Evolutionary conservation across 2,329 filamentous ascomycete genomes (phyloP).

Genomic region (Fusarium clavum): DNA sequence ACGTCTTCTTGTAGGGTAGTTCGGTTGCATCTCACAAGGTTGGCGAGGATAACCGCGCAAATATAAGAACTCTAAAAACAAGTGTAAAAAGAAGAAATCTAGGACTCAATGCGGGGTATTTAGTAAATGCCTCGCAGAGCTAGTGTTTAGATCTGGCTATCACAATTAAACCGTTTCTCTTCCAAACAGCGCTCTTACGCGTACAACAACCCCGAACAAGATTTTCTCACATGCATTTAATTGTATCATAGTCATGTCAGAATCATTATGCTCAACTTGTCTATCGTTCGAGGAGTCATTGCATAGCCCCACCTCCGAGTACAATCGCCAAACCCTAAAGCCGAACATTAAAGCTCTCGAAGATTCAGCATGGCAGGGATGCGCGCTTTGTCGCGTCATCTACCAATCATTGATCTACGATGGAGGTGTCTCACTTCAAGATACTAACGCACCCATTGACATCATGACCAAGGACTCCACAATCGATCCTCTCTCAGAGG

Average conservation of each 20-base stretch:
- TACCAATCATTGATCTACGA: neutral
- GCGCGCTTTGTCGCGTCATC: neutral
- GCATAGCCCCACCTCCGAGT: neutral
- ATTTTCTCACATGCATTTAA: too few species aligned
- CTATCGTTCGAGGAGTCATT: neutral
- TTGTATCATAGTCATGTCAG: neutral
- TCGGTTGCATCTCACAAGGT: fast-evolving
- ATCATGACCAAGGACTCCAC: neutral
- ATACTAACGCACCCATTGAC: neutral
- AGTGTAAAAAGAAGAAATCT: neutral
- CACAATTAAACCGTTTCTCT: neutral
- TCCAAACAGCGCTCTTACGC: too few species aligned
- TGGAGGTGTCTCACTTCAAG: neutral
- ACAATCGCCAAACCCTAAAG: neutral
- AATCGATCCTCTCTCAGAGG: neutral
- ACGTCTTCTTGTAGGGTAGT: neutral
- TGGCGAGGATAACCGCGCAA: fast-evolving
- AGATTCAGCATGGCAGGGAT: neutral
- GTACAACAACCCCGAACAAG: too few species aligned
- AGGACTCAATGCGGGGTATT: neutral
- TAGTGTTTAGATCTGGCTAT: neutral
- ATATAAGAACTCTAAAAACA: neutral
- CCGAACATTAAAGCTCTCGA: neutral
- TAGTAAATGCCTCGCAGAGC: neutral
- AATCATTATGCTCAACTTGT: neutral